phyloP scores from a whole-genome alignment of 139 green algal species.

The Astrephomene gubernaculifera region DNA sequence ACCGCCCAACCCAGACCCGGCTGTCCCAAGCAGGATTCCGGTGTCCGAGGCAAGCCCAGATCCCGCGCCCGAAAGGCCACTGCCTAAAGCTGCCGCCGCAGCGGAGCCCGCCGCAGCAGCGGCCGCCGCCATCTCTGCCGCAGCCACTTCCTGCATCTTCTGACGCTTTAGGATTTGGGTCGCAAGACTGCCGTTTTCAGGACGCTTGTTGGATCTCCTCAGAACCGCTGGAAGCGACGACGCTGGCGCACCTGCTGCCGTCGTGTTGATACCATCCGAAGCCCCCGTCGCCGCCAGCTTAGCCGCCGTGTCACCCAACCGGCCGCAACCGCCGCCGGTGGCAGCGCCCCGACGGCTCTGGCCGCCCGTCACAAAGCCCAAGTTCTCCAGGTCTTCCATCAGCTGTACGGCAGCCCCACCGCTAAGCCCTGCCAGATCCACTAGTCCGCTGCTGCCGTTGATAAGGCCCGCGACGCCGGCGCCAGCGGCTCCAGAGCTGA shows the following conservation, averaged over 20 bases:
- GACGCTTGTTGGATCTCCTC: constrained; percentile 26
- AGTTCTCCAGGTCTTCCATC: constrained; percentile 24
- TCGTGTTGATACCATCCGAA: neutral
- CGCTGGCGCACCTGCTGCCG: neutral
- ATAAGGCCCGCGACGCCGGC: constrained; percentile 15
- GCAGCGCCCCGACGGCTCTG: neutral
- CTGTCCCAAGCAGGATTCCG: too few species aligned
- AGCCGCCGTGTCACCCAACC: neutral
- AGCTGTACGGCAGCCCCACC: constrained; percentile 7
- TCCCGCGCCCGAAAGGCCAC: too few species aligned
- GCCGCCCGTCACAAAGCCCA: neutral
- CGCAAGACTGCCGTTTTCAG: constrained; percentile 24
- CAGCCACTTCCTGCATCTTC: constrained; percentile 1
- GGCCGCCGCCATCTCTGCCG: neutral
- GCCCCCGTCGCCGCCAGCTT: neutral
- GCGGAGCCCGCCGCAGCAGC: neutral
- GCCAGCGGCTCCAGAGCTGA: neutral
- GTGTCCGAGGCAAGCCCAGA: too few species aligned
- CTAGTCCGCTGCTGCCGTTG: neutral
- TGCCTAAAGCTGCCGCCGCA: too few species aligned
- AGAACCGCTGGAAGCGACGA: neutral
- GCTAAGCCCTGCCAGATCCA: neutral
- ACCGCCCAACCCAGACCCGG: too few species aligned
- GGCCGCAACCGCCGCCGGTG: neutral
- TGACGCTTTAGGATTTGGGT: constrained; percentile 27